phyloP scores from a whole-genome alignment of 2,329 filamentous ascomycete genomes.

The Aspergillus piperis region DNA sequence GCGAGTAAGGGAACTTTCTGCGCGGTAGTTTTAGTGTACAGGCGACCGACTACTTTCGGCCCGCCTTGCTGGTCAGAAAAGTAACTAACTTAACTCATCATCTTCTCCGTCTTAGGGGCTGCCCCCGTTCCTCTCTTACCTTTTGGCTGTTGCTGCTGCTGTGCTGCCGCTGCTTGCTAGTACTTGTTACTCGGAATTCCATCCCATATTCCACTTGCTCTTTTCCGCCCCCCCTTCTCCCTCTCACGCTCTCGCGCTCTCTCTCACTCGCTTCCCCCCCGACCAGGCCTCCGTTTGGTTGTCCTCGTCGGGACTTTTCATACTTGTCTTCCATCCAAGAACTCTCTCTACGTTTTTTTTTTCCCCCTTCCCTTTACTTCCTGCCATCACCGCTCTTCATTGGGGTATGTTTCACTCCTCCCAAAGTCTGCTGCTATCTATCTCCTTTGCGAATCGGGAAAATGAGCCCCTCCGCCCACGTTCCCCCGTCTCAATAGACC shows the following conservation, averaged over 20 bases:
- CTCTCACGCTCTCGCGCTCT: too few species aligned
- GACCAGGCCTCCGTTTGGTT: conserved; percentile 4
- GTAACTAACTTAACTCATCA: background rate
- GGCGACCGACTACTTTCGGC: conserved; percentile 11
- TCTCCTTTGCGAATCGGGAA: conserved; percentile 18
- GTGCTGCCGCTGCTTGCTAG: too few species aligned
- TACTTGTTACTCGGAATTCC: background rate
- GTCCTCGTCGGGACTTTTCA: background rate
- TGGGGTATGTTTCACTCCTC: conserved; percentile 21
- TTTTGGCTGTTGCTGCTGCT: too few species aligned
- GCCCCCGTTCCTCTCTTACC: conserved; percentile 2
- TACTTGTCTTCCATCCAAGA: background rate
- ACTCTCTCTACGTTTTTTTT: background rate
- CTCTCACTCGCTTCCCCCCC: background rate
- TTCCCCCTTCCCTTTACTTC: background rate
- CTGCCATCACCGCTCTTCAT: conserved; percentile 13
- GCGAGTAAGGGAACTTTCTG: background rate
- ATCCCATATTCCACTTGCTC: background rate
- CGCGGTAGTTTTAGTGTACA: background rate
- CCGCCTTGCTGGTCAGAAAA: conserved; percentile 7
- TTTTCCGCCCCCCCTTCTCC: background rate
- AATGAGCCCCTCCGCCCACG: conserved; percentile 24
- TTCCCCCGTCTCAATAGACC: conserved; percentile 13
- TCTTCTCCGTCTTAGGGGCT: conserved; percentile 13
- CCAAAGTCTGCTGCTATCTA: background rate